Conservation (phyloP, 2,329 filamentous ascomycete species). For the Cercospora zeae-maydis region DNA sequence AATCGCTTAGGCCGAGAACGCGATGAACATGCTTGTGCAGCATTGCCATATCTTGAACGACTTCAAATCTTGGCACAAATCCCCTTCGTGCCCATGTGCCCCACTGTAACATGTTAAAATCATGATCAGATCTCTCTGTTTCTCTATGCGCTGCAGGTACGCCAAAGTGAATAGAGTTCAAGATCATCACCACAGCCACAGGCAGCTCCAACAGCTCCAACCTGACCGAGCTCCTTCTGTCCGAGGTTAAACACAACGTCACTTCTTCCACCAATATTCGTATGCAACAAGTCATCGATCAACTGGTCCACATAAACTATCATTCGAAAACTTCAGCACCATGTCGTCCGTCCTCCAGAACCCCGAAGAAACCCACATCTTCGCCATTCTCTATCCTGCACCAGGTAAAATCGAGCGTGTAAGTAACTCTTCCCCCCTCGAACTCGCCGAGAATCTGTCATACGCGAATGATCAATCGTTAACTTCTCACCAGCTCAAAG, state of each 20-base stretch:
- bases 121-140: not conserved
- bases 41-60: not conserved
- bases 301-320: not conserved
- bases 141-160: not conserved
- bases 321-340: no score
- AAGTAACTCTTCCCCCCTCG: not conserved
- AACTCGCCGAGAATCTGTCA: no score
- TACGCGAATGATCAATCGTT: not conserved
- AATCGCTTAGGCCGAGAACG: not conserved
- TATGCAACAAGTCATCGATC: not conserved
- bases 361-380: conserved; percentile 20
- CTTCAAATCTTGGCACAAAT: not conserved
- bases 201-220: not conserved
- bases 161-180: not conserved
- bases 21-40: not conserved
- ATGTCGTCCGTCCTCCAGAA: conserved; percentile 17
- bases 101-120: not conserved
- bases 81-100: not conserved
- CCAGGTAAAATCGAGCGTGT: conserved; percentile 19
- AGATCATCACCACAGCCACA: not conserved
- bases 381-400: conserved; percentile 22
- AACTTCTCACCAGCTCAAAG: conserved; percentile 13
- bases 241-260: not conserved
- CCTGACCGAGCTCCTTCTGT: not conserved
- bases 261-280: not conserved